These are phyloP conservation scores for Crinitomyces ghanaensis DNA, from an alignment of 805 yeast genomes.

Conservation along the genomic window DNA sequence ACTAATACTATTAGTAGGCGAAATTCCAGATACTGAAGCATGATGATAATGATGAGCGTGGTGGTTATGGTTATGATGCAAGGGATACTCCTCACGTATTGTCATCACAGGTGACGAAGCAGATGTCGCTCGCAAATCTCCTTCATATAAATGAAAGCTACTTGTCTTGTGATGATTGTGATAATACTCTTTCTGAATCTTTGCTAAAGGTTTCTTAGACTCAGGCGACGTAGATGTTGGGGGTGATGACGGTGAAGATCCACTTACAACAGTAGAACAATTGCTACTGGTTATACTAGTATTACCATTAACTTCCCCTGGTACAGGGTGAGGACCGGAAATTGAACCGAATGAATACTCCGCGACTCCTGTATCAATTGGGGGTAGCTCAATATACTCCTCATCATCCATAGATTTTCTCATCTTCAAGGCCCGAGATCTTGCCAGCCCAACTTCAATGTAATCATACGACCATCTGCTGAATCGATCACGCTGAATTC, in stretches of 20 bases:
- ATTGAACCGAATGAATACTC: no score
- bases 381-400: conserved; percentile 18
- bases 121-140: conserved; percentile 11
- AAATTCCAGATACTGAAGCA: conserved; percentile 5
- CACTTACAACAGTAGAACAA: background rate
- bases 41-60: background rate
- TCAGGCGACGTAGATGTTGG: conserved; percentile 3
- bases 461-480: conserved; percentile 33
- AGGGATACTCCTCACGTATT: conserved; percentile 3
- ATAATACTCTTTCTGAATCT: conserved; percentile 5
- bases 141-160: conserved; percentile 10
- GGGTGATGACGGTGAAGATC: background rate
- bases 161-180: conserved; percentile 13
- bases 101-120: conserved; percentile 11
- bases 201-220: conserved; percentile 4
- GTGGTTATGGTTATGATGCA: conserved; percentile 1
- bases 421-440: conserved; percentile 14
- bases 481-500: conserved; percentile 26
- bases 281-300: background rate
- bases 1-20: conserved; percentile 4
- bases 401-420: conserved; percentile 19
- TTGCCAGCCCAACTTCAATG: conserved; percentile 23
- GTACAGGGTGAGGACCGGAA: no score
- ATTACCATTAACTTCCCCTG: no score
- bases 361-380: conserved; percentile 5